Percentiles rank a stretch among this genome's conserved stretches.
Conservation (phyloP, 108 stramenopile species). For the Skeletonema grethae region DNA sequence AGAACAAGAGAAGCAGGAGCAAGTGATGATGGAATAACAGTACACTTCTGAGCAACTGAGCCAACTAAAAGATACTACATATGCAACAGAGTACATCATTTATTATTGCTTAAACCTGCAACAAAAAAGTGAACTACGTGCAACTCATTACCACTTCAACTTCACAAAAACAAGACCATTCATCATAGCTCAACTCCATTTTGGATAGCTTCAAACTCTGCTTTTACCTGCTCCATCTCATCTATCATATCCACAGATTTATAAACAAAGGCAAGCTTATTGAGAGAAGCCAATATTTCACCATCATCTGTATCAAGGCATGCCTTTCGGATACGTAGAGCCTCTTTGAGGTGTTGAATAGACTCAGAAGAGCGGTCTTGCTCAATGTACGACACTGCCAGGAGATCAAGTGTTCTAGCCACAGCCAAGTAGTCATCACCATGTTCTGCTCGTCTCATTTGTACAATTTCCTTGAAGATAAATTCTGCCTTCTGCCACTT, state of each 20-base stretch:
- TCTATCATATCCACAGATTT: conserved; percentile 46
- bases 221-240: conserved; percentile 43
- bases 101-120: neutral
- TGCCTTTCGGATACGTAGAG: conserved; percentile 42
- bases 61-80: too few relatives aligned
- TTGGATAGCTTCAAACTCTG: conserved; percentile 45
- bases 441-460: conserved; percentile 28
- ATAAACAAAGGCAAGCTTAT: conserved; percentile 55
- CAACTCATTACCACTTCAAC: too few relatives aligned
- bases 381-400: conserved; percentile 52
- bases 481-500: conserved; percentile 52
- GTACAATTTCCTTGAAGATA: conserved; percentile 42
- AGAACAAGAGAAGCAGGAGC: too few relatives aligned
- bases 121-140: neutral
- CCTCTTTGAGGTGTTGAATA: conserved; percentile 47
- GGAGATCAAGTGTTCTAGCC: conserved; percentile 47
- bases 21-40: too few relatives aligned
- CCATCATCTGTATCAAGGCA: conserved; percentile 41
- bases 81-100: neutral
- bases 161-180: too few relatives aligned
- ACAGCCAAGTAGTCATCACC: conserved; percentile 43
- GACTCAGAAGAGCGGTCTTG: conserved; percentile 47
- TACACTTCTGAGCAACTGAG: too few relatives aligned
- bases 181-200: neutral
- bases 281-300: conserved; percentile 48